Base-by-base conservation (phyloP, 2,329 filamentous ascomycete genomes). In the Venturia pyrina region DNA sequence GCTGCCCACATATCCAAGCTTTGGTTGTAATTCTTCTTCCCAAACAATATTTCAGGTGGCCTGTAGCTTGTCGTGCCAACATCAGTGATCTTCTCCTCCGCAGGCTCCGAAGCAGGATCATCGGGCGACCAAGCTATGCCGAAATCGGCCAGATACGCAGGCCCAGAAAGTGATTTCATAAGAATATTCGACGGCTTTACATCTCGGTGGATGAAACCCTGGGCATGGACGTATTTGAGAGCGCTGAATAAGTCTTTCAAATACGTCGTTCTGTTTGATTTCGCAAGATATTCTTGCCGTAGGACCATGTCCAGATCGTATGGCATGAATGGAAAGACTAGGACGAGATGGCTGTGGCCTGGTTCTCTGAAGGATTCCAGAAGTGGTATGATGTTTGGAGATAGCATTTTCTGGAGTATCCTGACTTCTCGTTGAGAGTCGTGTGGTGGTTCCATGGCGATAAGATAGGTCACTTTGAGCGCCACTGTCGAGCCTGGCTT, bases 41-140 rank as follows among this genome's bases (percentile, higher is more conserved):
- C 95, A 73, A 99, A 98, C 7, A 99, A 81, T 0, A 93, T 84
- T 73, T 99, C 96, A 0, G 95, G 95, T 0, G 93, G 85, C 24
- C 96, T 87, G 77, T 99, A 99, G 62, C 89, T 86, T 0, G 93
- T 93, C 1, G 93, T 98, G 44, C 95, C 95, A 34, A 99, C 90
- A 74, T 99, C 96, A 8, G 95, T 88, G 64, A 96, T 89, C 76
- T 98, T 98, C 65, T 81, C 72, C 65, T 85, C 74, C 10, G 80
- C 72, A 1, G 85, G 80, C 73, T 99, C 95, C 17, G 84, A 83
- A 3, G 78, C 77, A 6, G 76, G 69, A 28, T 80, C 76, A 13
- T 81, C 75, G 2, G 88, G 84, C 69, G 88, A 86, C 92, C 92
- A 97, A 10, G 93, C 86, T 48, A 95, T 96, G 63, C 95, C 93